Conservation (phyloP, 345 rosid species). For the Gossypium thurberi region DNA sequence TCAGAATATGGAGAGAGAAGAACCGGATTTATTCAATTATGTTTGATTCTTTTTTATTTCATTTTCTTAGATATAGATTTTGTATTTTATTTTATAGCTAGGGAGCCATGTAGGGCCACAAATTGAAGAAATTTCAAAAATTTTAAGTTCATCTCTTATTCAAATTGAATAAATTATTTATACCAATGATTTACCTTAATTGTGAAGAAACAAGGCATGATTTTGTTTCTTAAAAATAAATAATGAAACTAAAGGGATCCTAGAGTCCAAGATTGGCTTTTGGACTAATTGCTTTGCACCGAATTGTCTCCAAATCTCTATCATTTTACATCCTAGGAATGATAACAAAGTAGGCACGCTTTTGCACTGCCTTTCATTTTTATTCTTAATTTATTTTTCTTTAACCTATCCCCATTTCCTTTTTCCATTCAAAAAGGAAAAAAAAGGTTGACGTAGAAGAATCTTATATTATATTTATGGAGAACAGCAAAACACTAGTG, state of each 20-base stretch:
- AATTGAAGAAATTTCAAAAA: too few species aligned
- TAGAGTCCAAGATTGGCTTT: background rate
- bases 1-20: background rate
- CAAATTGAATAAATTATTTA: background rate
- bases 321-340: slow-evolving; percentile 12
- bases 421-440: background rate
- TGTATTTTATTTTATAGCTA: too few species aligned
- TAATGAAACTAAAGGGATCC: background rate
- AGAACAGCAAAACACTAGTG: background rate
- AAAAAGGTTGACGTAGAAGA: background rate
- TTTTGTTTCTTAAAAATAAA: background rate
- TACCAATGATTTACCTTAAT: background rate
- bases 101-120: too few species aligned
- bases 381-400: background rate
- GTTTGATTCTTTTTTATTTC: too few species aligned
- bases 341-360: slow-evolving; percentile 46
- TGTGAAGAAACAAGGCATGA: background rate
- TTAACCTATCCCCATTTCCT: background rate
- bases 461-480: background rate
- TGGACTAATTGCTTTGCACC: slow-evolving; percentile 35
- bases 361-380: background rate
- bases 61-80: too few species aligned
- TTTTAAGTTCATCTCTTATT: too few species aligned
- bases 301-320: slow-evolving; percentile 25
- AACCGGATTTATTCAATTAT: background rate